Evolutionary conservation across 179 eudicot species (phyloP).

Genomic region (Actinidia polygama): DNA sequence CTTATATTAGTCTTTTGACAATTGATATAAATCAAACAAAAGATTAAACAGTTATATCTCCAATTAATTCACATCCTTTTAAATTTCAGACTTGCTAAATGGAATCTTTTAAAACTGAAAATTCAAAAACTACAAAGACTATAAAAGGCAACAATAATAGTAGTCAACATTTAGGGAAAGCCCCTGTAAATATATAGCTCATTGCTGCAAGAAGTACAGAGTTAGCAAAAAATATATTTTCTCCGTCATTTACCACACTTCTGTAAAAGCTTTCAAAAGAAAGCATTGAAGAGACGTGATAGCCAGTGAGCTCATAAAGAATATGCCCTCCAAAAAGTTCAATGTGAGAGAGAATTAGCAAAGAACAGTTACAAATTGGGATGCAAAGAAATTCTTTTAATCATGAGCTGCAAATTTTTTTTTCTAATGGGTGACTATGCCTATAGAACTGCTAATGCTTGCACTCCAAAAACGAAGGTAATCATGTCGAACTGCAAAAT

Average conservation of each 20-base stretch:
- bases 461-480: background rate
- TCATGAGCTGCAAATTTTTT: background rate
- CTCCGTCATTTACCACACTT: background rate
- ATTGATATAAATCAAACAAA: background rate
- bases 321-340: background rate
- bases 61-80: background rate
- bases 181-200: background rate
- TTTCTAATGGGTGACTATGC: background rate
- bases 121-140: slow-evolving; percentile 11
- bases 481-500: background rate
- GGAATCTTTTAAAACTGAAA: slow-evolving; percentile 2
- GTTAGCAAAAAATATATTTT: background rate
- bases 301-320: background rate
- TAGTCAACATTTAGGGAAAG: background rate
- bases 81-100: background rate
- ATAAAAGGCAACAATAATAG: background rate
- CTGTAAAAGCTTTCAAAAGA: background rate
- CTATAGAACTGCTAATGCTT: background rate
- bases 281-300: background rate
- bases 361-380: background rate
- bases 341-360: slow-evolving; percentile 3
- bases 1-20: background rate
- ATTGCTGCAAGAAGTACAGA: background rate
- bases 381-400: background rate
- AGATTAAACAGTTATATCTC: background rate